Base-by-base conservation (phyloP, 352 stramenopile species). In the Globisporangium irregulare region DNA sequence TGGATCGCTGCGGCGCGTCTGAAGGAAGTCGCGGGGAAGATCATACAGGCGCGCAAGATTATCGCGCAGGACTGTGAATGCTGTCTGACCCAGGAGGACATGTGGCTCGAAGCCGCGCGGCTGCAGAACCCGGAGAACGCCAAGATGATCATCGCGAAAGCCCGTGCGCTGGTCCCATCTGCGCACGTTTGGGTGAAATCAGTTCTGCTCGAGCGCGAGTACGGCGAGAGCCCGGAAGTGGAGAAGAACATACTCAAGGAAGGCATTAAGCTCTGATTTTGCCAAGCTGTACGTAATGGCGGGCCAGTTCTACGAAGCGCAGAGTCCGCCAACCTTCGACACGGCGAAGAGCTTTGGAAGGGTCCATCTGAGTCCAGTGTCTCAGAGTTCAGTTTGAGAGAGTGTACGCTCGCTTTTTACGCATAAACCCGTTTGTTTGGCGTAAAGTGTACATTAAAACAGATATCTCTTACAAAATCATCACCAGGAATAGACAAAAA, bases 1-100 rank as follows among this genome's bases (percentile, higher is more conserved):
- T 99, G 98, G 98, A 99, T 99, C 74, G 97, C 97, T 0, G 95
- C 97, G 0, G 97, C 98, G n/a, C 85, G 98, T 20, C 84, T 99
- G 14, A 98, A 99, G 72, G 97, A 99, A 78, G 93, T 98, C 15
- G 97, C 97, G 0, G 95, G 95, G 4, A 99, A 99, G 73, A 92
- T 97, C 55, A 86, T 96, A 66, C 92, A 98, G 68, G 98, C 98
- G 14, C 87, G 98, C 8, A 99, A 98, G 76, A 89, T 99, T 43
- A 99, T 99, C 68, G 92, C 97, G 22, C 87, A 99, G 63, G 98
- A 97, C 25, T 99, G 97, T 67, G 93, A 99, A 74, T 92, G 84
- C 20, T 99, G 97, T 78, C 92, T 97, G 1, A 96, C 93, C 0
- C 95, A 91, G 62, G 97, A 99, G 73, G 97, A 99, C 77, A 96